Evolutionary conservation across 2,329 filamentous ascomycete genomes (phyloP).

Genomic region (Fusarium pilosicola): DNA sequence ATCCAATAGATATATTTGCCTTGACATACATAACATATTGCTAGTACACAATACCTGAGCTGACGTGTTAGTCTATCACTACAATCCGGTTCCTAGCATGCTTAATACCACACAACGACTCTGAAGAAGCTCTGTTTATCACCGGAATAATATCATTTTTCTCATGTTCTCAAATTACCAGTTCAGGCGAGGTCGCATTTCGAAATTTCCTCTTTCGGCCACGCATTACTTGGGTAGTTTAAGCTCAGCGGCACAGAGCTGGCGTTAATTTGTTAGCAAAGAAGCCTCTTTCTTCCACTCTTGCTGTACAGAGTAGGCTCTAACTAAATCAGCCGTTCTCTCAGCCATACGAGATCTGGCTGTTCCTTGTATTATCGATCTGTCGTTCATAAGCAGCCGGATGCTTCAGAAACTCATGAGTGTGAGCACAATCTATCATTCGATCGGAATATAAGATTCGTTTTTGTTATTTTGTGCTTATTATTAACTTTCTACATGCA

Average conservation of each 20-base stretch:
- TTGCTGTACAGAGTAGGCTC: too few relatives aligned
- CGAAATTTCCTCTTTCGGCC: neutral
- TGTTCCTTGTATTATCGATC: neutral
- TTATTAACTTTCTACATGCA: neutral
- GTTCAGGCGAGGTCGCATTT: neutral
- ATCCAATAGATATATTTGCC: neutral
- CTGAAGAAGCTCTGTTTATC: neutral
- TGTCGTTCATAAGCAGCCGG: neutral
- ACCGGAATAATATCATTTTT: neutral
- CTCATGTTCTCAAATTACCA: neutral
- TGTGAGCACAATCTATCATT: neutral
- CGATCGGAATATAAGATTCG: too few relatives aligned
- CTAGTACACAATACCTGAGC: neutral
- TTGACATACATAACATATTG: neutral
- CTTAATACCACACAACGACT: neutral
- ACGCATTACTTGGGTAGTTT: neutral
- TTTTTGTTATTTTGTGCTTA: neutral
- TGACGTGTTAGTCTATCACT: neutral
- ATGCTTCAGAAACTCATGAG: neutral
- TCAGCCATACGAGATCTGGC: neutral
- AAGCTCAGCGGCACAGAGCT: neutral
- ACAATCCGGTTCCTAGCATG: neutral
- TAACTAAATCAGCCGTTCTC: neutral
- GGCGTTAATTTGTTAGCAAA: neutral
- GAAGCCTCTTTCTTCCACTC: neutral